Conservation (phyloP, 345 rosid species). For the Syzygium aqueum region DNA sequence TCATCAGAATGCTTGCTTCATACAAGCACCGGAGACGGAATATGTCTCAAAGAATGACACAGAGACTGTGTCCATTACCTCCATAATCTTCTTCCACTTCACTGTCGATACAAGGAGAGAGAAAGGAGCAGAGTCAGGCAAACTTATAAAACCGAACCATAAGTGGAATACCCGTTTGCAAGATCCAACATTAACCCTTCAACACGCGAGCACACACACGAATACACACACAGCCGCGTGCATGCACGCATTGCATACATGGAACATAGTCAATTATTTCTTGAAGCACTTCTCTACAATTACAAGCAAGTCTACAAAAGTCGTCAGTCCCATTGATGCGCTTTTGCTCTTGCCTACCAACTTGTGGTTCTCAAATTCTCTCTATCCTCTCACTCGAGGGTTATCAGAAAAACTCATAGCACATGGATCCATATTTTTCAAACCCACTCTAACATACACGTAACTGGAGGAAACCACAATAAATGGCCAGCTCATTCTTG, state of each 20-base stretch:
- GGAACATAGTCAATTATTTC: not conserved
- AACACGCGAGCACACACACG: accelerated
- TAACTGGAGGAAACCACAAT: not conserved
- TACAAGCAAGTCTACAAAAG: not conserved
- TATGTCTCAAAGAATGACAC: not conserved
- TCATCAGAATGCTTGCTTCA: not conserved
- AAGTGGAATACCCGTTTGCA: not conserved
- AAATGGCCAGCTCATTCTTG: not conserved
- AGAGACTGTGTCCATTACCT: not conserved
- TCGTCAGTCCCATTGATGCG: not conserved
- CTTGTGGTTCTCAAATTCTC: not conserved
- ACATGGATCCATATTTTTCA: not conserved
- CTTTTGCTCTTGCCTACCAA: not conserved
- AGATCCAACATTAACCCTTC: not conserved
- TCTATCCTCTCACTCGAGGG: not conserved
- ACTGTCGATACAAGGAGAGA: not conserved
- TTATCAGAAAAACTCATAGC: not conserved
- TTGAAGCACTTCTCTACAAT: not conserved
- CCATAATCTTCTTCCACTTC: not conserved
- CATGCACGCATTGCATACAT: not conserved
- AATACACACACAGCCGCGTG: not conserved
- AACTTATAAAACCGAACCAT: not conserved
- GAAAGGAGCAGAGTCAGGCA: not conserved
- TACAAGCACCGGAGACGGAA: not conserved
- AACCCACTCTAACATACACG: not conserved